These are phyloP conservation scores for Tuber indicum DNA, from an alignment of 495 filamentous ascomycete species.

Conservation along the genomic window DNA sequence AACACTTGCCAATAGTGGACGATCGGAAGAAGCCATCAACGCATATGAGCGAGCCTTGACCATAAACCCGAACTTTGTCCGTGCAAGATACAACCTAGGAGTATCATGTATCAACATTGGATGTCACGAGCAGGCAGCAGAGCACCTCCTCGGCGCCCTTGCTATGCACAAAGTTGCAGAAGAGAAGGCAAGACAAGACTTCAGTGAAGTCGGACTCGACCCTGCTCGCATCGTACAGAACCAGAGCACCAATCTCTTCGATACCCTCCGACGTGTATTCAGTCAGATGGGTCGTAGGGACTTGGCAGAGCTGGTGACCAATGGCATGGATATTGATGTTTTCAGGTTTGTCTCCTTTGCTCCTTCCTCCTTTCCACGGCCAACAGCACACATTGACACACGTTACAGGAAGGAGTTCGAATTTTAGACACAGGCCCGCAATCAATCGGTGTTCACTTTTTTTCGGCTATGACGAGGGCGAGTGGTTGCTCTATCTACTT, in stretches of 20 bases:
- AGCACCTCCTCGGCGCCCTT: conserved; percentile 86
- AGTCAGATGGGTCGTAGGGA: conserved; percentile 87
- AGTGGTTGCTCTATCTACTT: neutral
- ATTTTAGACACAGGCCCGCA: conserved; percentile 43
- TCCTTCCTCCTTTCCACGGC: neutral
- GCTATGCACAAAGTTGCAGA: conserved; percentile 97
- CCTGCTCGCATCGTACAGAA: conserved; percentile 61
- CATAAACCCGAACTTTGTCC: conserved; percentile 89
- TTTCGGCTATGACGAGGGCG: neutral
- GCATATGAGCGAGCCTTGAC: conserved; percentile 88
- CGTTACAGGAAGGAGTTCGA: conserved; percentile 58
- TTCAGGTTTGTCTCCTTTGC: conserved; percentile 54
- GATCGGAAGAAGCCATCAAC: conserved; percentile 88
- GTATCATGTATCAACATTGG: conserved; percentile 97
- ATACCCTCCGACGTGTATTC: conserved; percentile 87
- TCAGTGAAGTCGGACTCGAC: conserved; percentile 53
- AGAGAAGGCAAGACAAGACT: conserved; percentile 76
- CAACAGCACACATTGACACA: neutral
- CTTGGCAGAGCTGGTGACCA: conserved; percentile 74
- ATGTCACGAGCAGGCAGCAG: conserved; percentile 84
- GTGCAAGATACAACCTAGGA: conserved; percentile 92
- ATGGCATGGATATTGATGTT: conserved; percentile 82
- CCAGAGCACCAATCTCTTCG: conserved; percentile 90
- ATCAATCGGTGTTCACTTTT: conserved; percentile 14
- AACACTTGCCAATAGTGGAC: conserved; percentile 88